Base-by-base conservation (phyloP, 2,329 filamentous ascomycete genomes). In the Chrysoporthe cubensis region DNA sequence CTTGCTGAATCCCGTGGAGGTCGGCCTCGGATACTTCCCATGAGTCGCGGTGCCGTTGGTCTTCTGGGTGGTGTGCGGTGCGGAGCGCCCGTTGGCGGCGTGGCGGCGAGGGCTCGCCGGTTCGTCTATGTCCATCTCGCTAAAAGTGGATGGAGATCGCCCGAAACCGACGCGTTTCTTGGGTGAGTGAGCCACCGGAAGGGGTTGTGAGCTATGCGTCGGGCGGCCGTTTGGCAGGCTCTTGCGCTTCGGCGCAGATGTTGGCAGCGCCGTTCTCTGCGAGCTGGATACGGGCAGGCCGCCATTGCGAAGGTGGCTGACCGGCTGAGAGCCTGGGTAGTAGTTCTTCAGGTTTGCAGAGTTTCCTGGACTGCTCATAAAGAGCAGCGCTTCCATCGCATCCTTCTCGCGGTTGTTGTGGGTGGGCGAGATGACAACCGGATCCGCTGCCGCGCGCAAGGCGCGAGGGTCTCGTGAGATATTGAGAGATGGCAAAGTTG, bases 351-450 rank as follows among this genome's bases (percentile, higher is more conserved):
- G 78, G 69, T 87, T 88, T 54, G 86, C 83, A 57, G 90, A 90
- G 76, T 92, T 91, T 18, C 90, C 90, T 0, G 91, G 91, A 70
- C 90, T 92, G 74, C 91, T 93, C 88, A 96, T 91, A 74, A 94
- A 94, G 37, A 95, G 82, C 34, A 96, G 79, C 0, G 91, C 91
- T 75, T 94, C 92, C 59, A 95, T 88, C 6, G 92, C 92, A 73
- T 95, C 92, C 74, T 94, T 91, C 75, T 96, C 92, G 63, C 91
- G 87, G 9, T 87, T 81, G 32, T 88, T 88, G 71, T 92, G 90
- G 66, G 89, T 90, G 0, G 90, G 89, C 42, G 90, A 91, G 69
- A 89, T 88, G 4, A 91, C 79, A 18, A 89, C 86, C 8, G 86
- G 83, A 65, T 87, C 84, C 26, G 78, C 76, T 59, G 79, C 79